Evolutionary conservation across 352 stramenopile genomes (phyloP).

Genomic region (Peronosclerospora sorghi): DNA sequence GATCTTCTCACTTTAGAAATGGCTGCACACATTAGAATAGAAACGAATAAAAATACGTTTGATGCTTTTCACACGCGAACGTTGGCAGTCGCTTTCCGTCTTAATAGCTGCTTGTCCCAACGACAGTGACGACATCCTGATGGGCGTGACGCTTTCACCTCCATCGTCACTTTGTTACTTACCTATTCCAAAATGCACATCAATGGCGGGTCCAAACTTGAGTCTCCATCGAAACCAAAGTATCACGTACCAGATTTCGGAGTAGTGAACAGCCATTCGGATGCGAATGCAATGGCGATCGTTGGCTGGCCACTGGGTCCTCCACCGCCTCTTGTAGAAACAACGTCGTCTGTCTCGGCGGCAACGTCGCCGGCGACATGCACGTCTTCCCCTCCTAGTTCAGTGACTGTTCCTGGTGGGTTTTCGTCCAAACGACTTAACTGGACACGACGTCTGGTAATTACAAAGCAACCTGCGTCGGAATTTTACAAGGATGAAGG

Average conservation of each 20-base stretch:
- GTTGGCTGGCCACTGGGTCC: conserved; percentile 1
- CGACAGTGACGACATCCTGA: conserved; percentile 17
- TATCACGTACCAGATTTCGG: conserved; percentile 6
- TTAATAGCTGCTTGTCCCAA: conserved; percentile 19
- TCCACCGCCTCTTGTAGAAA: background rate
- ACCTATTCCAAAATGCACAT: conserved; percentile 16
- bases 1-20: conserved; percentile 9
- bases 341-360: conserved; percentile 4
- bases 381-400: conserved; percentile 4
- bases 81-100: conserved; percentile 26
- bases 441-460: conserved; percentile 66
- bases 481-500: conserved; percentile 87
- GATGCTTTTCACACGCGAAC: conserved; percentile 19
- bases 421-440: conserved; percentile 26
- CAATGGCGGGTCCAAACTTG: conserved; percentile 14
- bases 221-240: conserved; percentile 7
- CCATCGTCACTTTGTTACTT: conserved; percentile 21
- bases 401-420: background rate
- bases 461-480: conserved; percentile 73
- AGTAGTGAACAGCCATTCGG: conserved; percentile 1
- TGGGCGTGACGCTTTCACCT: background rate
- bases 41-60: background rate
- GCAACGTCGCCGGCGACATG: conserved; percentile 3
- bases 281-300: conserved; percentile 1
- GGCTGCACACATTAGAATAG: conserved; percentile 4